Conservation (phyloP, 768 basidiomycete genomes). For the Tricholoma saponaceum region DNA sequence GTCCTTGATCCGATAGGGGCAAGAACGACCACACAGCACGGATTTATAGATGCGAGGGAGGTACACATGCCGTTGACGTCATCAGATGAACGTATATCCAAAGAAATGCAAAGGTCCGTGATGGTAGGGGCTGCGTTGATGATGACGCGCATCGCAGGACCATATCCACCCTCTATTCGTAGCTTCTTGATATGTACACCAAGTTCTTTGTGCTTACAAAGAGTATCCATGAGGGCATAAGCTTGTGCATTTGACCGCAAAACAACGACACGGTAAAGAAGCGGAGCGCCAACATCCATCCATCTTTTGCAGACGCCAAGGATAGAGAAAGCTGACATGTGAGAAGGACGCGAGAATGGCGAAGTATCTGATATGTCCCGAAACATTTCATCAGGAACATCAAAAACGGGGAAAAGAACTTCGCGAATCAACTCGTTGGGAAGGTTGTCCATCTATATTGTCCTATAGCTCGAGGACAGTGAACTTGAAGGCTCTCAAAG, state of each 20-base stretch:
- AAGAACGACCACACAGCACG: background rate
- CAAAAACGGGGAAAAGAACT: no score
- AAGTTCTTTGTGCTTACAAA: slow-evolving; percentile 3
- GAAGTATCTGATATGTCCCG: no score
- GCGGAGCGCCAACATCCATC: slow-evolving; percentile 14
- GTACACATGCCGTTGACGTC: slow-evolving; percentile 5
- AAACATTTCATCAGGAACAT: no score
- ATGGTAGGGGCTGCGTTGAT: slow-evolving; percentile 3
- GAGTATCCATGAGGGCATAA: slow-evolving; percentile 8
- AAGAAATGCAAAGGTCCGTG: slow-evolving; percentile 8
- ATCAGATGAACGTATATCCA: slow-evolving; percentile 5
- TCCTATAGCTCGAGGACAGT: no score
- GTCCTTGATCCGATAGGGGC: background rate
- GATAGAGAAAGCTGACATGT: no score
- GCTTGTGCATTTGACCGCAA: slow-evolving; percentile 17
- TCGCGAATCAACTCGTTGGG: no score
- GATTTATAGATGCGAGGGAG: slow-evolving; percentile 8
- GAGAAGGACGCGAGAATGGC: no score
- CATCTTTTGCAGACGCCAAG: slow-evolving; percentile 14
- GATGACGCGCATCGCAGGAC: slow-evolving; percentile 7
- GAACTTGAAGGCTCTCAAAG: no score
- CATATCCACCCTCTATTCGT: slow-evolving; percentile 13
- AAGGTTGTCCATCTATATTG: no score
- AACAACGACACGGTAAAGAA: slow-evolving; percentile 13
- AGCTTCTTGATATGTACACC: slow-evolving; percentile 10